Conservation (phyloP, 2,329 filamentous ascomycete genomes). For the Diaporthe citriasiana region DNA sequence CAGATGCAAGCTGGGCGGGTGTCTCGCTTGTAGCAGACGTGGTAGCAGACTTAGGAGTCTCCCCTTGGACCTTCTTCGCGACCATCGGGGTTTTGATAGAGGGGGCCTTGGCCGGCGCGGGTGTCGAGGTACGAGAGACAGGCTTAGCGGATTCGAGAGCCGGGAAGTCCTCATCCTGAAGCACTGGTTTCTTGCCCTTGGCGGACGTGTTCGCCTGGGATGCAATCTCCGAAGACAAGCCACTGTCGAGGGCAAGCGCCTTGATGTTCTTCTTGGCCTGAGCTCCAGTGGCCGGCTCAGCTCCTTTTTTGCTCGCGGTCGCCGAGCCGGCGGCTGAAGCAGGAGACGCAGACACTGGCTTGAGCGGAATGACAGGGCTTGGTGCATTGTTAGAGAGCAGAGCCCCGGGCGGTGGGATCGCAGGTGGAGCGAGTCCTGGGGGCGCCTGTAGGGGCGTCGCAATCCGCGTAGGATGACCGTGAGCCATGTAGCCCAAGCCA, state of each 20-base stretch:
- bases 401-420: constrained; percentile 28
- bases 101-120: constrained; percentile 51
- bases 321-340: constrained; percentile 45
- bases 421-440: constrained; percentile 42
- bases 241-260: constrained; percentile 60
- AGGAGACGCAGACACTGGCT: constrained; percentile 47
- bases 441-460: constrained; percentile 41
- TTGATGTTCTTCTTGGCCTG: constrained; percentile 55
- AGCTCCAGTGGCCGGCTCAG: constrained; percentile 43
- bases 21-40: constrained; percentile 27
- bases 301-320: constrained; percentile 43
- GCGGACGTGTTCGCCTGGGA: constrained; percentile 51
- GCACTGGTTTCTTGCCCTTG: constrained; percentile 52
- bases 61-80: constrained; percentile 51
- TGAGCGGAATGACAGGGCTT: constrained; percentile 51
- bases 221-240: constrained; percentile 62
- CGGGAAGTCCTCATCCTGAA: constrained; percentile 76
- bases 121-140: constrained; percentile 45
- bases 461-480: constrained; percentile 41
- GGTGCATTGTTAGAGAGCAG: constrained; percentile 44
- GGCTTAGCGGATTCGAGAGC: constrained; percentile 64
- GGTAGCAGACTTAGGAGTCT: constrained; percentile 41
- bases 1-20: constrained; percentile 4
- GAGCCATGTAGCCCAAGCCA: constrained; percentile 40
- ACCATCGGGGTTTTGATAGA: constrained; percentile 52